Conservation (phyloP, 257 asterid genomes). For the Solanum clarkiae region DNA sequence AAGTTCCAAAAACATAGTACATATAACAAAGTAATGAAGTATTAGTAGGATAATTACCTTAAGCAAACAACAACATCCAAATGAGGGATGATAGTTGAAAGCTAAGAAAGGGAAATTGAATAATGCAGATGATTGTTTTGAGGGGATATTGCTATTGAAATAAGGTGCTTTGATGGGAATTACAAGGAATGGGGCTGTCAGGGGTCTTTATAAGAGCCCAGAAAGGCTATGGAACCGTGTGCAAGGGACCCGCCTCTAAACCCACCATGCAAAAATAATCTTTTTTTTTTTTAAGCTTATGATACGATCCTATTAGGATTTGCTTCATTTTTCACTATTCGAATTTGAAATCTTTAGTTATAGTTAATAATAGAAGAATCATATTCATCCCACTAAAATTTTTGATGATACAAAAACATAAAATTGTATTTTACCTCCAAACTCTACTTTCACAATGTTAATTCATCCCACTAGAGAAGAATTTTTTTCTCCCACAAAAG, state of each 20-base stretch:
- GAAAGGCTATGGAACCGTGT: slow-evolving; percentile 27
- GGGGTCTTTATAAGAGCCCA: slow-evolving; percentile 60
- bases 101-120: neutral
- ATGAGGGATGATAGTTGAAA: slow-evolving; percentile 12
- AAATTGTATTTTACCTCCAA: no score
- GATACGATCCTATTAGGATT: neutral
- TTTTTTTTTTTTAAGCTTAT: accelerated
- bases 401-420: no score
- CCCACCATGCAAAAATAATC: slow-evolving; percentile 25
- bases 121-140: neutral
- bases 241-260: slow-evolving; percentile 43
- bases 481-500: neutral
- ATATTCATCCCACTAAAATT: neutral
- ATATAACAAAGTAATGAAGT: neutral
- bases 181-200: slow-evolving; percentile 14
- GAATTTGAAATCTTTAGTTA: neutral
- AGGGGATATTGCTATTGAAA: neutral
- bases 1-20: neutral
- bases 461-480: neutral
- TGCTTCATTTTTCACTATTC: neutral
- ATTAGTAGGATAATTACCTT: neutral
- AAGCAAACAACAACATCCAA: slow-evolving; percentile 17
- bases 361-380: neutral
- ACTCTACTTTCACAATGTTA: neutral
- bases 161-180: slow-evolving; percentile 9